Evolutionary conservation across 306 rosid genomes (phyloP), one percentile per base, ranked within the genome.

Genomic region (Prunus armeniaca): DNA sequence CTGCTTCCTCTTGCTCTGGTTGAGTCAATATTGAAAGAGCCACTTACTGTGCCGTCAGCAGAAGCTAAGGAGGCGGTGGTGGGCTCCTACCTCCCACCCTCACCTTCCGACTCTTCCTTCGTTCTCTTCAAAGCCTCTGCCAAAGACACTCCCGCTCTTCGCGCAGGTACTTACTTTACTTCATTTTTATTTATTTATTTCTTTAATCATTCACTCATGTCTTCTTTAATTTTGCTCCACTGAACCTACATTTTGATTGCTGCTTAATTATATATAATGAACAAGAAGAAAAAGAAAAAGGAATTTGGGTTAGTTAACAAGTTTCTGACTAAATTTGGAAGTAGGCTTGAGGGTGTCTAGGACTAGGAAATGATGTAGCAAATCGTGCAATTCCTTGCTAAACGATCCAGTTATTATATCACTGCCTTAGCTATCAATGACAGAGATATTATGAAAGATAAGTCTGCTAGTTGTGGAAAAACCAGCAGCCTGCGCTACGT

Each of bases 131-230:
- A 87, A 71, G 98, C 98, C 73, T 81, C 98, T 66, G 46, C 92
- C 25, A 89, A 63, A 73, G 98, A 95, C 78, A 95, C 98, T 58
- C 98, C 98, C 5, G 98, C 98, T 73, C 98, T 95, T 84, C 95
- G 98, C 41, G 98, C 98, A 72, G 98, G 98, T 94, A 91, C 76
- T 46, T 91, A 93, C 76, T 51, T 54, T 71, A 13, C 12, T 68
- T 72, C 52, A n/a, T 58, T 11, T 2, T 12, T 24, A 25, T 25
- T 19, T 65, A 20, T 34, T 72, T 20, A 0, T 13, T 20, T 6
- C 30, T 62, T 3, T 1, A n/a, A 4, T n/a, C 18, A 34, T 34
- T 34, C 38, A 47, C 19, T 38, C 6, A 51, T n/a, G 34, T 3
- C 72, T 68, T 6, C 34, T 43, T 45, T n/a, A 12, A 22, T 24